Conservation (phyloP, 306 rosid species). For the Cucumis sativus region DNA sequence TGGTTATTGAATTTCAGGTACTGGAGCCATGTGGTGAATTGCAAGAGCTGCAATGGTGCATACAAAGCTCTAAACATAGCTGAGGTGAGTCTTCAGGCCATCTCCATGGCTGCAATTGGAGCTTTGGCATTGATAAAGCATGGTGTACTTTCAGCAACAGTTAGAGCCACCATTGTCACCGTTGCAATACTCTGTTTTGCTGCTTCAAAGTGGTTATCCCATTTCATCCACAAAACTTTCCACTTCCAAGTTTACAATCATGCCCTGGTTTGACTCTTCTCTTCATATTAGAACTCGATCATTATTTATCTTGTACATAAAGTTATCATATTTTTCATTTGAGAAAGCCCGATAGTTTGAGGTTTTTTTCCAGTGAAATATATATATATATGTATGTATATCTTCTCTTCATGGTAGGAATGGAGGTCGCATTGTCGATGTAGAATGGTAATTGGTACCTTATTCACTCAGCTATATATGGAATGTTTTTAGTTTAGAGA, state of each 20-base stretch:
- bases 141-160: conserved; percentile 20
- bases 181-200: conserved; percentile 42
- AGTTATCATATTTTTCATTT: neutral
- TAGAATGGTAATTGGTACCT: too few species aligned
- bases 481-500: too few species aligned
- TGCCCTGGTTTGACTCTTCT: conserved; percentile 25
- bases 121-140: conserved; percentile 49
- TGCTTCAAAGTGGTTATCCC: conserved; percentile 22
- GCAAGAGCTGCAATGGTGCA: conserved; percentile 69
- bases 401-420: too few species aligned
- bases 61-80: conserved; percentile 50
- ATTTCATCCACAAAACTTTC: conserved; percentile 59
- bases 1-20: conserved; percentile 37
- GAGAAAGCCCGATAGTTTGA: neutral
- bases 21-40: conserved; percentile 73
- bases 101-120: conserved; percentile 51
- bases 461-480: too few species aligned
- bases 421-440: too few species aligned
- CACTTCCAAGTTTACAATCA: conserved; percentile 70
- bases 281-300: neutral
- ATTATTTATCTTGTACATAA: neutral
- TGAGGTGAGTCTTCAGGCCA: conserved; percentile 48
- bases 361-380: neutral
- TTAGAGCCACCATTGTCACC: conserved; percentile 37
- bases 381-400: neutral